Percentiles rank a stretch among this genome's conserved stretches.
Evolutionary conservation across 2,329 filamentous ascomycete species (phyloP).

Genomic region (Emergomyces pasteurianus): DNA sequence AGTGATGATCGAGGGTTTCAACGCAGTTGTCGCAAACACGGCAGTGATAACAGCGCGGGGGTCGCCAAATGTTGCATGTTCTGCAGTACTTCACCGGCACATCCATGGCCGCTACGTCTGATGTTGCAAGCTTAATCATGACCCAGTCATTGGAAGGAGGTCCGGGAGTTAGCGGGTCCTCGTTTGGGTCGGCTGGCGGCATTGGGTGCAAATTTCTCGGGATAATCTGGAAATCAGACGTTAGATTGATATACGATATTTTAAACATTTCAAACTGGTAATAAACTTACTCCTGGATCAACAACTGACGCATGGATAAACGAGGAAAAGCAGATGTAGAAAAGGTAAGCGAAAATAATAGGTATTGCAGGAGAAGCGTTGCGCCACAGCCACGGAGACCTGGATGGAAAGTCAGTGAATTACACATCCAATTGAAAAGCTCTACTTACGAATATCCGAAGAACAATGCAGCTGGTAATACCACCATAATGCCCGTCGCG

Average conservation of each 20-base stretch:
- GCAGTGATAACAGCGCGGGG: constrained; percentile 90
- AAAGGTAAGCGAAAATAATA: constrained; percentile 81
- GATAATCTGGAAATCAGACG: constrained; percentile 54
- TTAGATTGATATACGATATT: not conserved
- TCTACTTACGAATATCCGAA: constrained; percentile 59
- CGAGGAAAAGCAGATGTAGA: constrained; percentile 80
- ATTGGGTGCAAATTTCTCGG: constrained; percentile 86
- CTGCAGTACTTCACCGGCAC: constrained; percentile 97
- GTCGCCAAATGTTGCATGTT: constrained; percentile 94
- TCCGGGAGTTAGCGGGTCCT: constrained; percentile 69
- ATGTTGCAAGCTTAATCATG: constrained; percentile 69
- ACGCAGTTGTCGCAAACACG: constrained; percentile 94
- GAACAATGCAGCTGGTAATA: constrained; percentile 70
- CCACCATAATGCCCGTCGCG: constrained; percentile 66
- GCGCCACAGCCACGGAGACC: constrained; percentile 71
- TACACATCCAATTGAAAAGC: not conserved
- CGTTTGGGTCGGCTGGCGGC: constrained; percentile 60
- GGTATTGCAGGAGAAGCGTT: constrained; percentile 81
- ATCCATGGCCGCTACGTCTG: constrained; percentile 77
- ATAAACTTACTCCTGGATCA: constrained; percentile 69
- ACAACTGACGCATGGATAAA: constrained; percentile 87
- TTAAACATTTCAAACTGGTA: not conserved
- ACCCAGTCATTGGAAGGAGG: constrained; percentile 90
- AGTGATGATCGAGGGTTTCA: constrained; percentile 95
- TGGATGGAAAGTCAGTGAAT: constrained; percentile 17